phyloP scores from a whole-genome alignment of 139 green algal species.

The Marvania coccoides region DNA sequence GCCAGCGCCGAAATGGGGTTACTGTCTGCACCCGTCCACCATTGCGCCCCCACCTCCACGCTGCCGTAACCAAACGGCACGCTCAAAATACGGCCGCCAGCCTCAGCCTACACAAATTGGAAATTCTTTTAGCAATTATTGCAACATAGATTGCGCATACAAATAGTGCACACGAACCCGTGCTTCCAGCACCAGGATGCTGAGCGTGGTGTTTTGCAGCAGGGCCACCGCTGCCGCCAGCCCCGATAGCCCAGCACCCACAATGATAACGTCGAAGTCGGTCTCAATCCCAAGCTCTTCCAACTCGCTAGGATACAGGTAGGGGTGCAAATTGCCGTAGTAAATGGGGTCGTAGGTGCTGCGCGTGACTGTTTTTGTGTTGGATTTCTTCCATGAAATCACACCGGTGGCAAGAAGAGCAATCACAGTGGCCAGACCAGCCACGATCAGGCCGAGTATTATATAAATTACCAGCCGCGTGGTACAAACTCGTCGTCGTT shows the following conservation, averaged over 20 bases:
- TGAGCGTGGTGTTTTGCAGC: neutral
- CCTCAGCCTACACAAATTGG: neutral
- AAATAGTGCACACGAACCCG: neutral
- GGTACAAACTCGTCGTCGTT: neutral
- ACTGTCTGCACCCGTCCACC: neutral
- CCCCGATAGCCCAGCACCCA: slow-evolving; percentile 4
- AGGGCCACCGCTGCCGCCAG: neutral
- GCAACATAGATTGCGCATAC: neutral
- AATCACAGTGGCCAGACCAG: neutral
- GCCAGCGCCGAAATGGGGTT: too few relatives aligned
- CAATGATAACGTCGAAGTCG: slow-evolving; percentile 2
- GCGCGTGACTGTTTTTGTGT: neutral
- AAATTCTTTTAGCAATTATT: neutral
- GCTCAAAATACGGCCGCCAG: slow-evolving; percentile 3
- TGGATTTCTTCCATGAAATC: too few relatives aligned
- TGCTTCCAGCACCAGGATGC: neutral
- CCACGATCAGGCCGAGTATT: neutral
- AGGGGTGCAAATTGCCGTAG: neutral
- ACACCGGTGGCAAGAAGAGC: neutral
- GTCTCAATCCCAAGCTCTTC: neutral
- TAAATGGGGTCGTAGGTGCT: neutral
- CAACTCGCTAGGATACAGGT: neutral
- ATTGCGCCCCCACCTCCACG: neutral
- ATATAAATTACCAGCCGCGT: neutral
- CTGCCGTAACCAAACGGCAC: neutral